Percentiles rank a stretch among this genome's conserved stretches.
phyloP scores from a whole-genome alignment of 129 eudicot genomes.

The Erigeron canadensis region DNA sequence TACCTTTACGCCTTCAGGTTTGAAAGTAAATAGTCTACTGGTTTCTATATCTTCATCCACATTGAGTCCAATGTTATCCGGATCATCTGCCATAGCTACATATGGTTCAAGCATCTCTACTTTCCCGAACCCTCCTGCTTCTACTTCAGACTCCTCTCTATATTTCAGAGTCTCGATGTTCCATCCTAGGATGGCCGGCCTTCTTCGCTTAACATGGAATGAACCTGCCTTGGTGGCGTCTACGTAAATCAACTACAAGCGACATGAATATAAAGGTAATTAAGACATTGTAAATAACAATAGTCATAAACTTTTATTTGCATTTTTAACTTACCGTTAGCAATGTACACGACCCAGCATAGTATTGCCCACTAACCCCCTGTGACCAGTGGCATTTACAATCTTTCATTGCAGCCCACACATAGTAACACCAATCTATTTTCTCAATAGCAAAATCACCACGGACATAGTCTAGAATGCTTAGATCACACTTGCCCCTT shows the following conservation, averaged over 20 bases:
- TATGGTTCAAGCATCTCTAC: neutral
- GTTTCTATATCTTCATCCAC: too few species aligned
- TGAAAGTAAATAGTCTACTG: too few species aligned
- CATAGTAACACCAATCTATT: neutral
- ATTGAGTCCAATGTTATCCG: neutral
- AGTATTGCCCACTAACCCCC: neutral
- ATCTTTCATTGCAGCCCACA: neutral
- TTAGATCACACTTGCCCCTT: neutral
- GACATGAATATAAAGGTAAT: too few species aligned
- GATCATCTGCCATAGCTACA: neutral
- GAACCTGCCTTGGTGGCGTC: neutral
- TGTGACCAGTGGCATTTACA: neutral
- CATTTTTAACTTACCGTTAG: too few species aligned
- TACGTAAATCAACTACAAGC: neutral
- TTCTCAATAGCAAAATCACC: neutral
- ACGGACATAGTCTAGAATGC: neutral
- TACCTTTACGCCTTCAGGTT: too few species aligned
- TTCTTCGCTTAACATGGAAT: neutral
- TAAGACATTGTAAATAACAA: too few species aligned
- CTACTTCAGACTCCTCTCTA: neutral
- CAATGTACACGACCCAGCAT: neutral
- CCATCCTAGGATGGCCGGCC: neutral
- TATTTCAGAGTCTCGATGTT: neutral
- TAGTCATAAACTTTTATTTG: too few species aligned
- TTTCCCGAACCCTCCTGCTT: neutral